Evolutionary conservation across 1,284 basidiomycete species (phyloP).

Genomic region (Xerocomus minutiporus): DNA sequence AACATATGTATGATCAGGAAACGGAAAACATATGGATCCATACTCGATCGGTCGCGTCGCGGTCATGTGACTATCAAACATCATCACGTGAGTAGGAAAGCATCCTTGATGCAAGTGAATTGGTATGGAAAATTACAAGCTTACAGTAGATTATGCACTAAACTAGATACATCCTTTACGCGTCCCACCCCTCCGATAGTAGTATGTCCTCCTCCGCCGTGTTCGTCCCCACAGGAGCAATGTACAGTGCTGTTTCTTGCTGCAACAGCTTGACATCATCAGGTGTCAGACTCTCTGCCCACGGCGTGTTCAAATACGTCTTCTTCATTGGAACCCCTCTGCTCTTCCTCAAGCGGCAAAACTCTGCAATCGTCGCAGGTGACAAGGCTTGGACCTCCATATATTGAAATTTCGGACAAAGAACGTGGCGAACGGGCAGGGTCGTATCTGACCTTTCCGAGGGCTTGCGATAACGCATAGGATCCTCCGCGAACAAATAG

Average conservation of each 20-base stretch:
- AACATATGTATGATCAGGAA: neutral
- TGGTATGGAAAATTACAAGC: neutral
- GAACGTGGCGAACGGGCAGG: constrained; percentile 14
- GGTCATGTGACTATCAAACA: constrained; percentile 25
- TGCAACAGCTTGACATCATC: constrained; percentile 20
- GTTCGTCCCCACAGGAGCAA: constrained; percentile 33
- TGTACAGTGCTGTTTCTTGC: constrained; percentile 20
- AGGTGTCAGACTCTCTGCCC: constrained; percentile 11
- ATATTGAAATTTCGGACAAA: constrained; percentile 41
- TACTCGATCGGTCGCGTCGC: constrained; percentile 19
- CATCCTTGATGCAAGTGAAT: neutral
- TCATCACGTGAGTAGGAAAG: constrained; percentile 19
- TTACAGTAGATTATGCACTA: constrained; percentile 9
- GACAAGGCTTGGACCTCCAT: constrained; percentile 39
- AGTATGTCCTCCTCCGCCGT: constrained; percentile 37
- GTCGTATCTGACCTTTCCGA: constrained; percentile 6
- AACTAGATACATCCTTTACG: constrained; percentile 8
- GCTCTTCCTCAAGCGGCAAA: constrained; percentile 28
- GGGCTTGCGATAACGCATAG: constrained; percentile 21
- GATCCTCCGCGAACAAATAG: constrained; percentile 42
- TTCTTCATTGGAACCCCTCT: constrained; percentile 34
- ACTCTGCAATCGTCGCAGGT: constrained; percentile 21
- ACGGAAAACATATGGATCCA: constrained; percentile 10
- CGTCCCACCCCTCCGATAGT: constrained; percentile 23
- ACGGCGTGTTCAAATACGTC: constrained; percentile 32